Base-by-base conservation (phyloP, 1,284 basidiomycete genomes). In the Cryptococcus amylolentus region DNA sequence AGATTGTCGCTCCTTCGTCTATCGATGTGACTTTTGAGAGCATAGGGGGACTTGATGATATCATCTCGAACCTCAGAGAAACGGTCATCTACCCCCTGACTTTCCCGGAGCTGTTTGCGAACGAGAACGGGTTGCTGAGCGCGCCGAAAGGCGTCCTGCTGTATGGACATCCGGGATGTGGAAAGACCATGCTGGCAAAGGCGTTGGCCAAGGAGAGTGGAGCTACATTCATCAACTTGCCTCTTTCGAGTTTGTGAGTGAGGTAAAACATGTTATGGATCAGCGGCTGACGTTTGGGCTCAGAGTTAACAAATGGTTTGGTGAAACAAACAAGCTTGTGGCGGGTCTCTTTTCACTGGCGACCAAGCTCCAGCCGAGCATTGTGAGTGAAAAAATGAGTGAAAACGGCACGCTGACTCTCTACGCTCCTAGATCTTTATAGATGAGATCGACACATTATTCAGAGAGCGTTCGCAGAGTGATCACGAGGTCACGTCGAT, bases 401-500 rank as follows among this genome's bases (percentile, higher is more conserved):
- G 18, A 10, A 23, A 27, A 12, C n/a, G 14, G 16, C 5, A 28
- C 54, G 60, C 16, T 18, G 20, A 16, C 18, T 43, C 3, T 14
- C 4, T 18, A 10, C 5, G 12, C 35, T 20, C 4, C n/a, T 61
- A 78, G 77, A 86, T 89, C 60, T 89, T 89, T 73, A 88, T 89
- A 68, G 87, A 89, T 73, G 88, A 89, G 75, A 88, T 89, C 57
- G 88, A 89, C 72, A 91, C 89, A 8, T 92, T 99, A 77, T 80
- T 98, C 75, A 81, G 95, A 55, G 91, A 97, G 75, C 82, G 96
- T 60, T 79, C 79, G 12, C 84, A 86, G 52, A 88, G 88, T 12
- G 96, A 98, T 70, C 96, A 99, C 76, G 96, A 98, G 71, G 95
- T 94, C 47, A 98, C 93, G 27, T 91, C 88, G 5, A 98, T 98